Evolutionary conservation across 1,284 basidiomycete species (phyloP), one percentile per base, ranked within the genome.

Genomic region (Trichosporon ovoides): DNA sequence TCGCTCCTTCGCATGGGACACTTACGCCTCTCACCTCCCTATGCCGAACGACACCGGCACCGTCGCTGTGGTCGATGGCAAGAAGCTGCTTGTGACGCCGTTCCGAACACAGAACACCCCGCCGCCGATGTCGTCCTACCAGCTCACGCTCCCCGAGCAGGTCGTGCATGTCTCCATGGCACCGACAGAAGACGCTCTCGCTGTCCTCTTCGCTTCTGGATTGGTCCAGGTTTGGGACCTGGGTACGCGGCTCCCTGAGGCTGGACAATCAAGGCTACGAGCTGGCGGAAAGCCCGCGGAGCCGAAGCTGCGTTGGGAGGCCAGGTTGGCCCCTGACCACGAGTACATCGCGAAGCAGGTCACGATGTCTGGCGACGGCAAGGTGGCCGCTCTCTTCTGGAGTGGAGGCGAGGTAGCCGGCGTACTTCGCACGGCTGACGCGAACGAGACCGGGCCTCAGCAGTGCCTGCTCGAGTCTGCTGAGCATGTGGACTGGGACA

Each of bases 61-160:
- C 9, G 91, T 96, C 13, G 91, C 86, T 1, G 93, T 98, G 7
- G 77, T 92, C n/a, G 94, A 98, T 71, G 95, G 94, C 63, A 78
- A 89, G 93, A 71, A 64, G 86, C 78, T 91, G 50, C 83, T 94
- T 3, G 78, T 98, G 43, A 98, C 95, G 0, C 89, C 95, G 4
- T 98, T 98, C 81, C 83, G 93, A 35, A 84, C 85, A 3, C 91
- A 96, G 78, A 97, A 95, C 71, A 84, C 95, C 1, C 95, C 95
- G 4, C 95, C 95, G 18, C 96, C 95, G 0, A 96, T 98, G 93
- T 88, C 87, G 0, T 87, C 91, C 0, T 81, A 83, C 69, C 81
- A 83, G 56, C 82, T 96, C 53, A 38, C 78, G 19, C 70, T 84
- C 13, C 73, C 78, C 68, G 75, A 61, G 67, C 71, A 83, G 0